Evolutionary conservation across 306 rosid genomes (phyloP).

Genomic region (Medicago lupulina): DNA sequence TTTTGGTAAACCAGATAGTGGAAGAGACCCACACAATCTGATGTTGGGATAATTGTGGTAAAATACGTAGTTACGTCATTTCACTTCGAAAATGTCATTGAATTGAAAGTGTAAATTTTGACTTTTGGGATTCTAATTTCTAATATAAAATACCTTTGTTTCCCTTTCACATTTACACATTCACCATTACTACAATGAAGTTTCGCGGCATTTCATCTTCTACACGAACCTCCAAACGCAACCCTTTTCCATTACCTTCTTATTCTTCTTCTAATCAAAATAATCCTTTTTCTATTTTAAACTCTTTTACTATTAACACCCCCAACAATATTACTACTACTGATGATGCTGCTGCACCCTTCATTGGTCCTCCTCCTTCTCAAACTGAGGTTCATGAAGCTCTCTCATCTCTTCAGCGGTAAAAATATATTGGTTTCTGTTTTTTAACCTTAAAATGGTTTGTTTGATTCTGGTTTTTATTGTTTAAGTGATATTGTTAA

Average conservation of each 20-base stretch:
- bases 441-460: neutral
- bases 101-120: neutral
- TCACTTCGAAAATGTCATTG: no score
- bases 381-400: slow-evolving; percentile 42
- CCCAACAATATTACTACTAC: neutral
- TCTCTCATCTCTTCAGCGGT: slow-evolving; percentile 39
- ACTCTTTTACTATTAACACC: neutral
- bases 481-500: neutral
- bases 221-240: neutral
- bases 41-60: no score
- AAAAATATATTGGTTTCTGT: neutral
- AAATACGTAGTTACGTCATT: no score
- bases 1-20: no score
- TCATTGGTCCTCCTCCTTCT: slow-evolving; percentile 40
- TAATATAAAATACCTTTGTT: no score
- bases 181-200: slow-evolving; percentile 1
- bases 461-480: neutral
- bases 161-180: neutral
- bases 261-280: neutral
- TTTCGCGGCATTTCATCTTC: slow-evolving; percentile 3
- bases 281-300: neutral
- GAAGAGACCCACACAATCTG: no score
- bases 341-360: neutral
- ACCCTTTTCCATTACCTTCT: slow-evolving; percentile 2
- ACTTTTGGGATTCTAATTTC: neutral